Percentiles rank a stretch among this genome's conserved stretches.
Conservation (phyloP, 306 rosid genomes). For the Fagus crenata region DNA sequence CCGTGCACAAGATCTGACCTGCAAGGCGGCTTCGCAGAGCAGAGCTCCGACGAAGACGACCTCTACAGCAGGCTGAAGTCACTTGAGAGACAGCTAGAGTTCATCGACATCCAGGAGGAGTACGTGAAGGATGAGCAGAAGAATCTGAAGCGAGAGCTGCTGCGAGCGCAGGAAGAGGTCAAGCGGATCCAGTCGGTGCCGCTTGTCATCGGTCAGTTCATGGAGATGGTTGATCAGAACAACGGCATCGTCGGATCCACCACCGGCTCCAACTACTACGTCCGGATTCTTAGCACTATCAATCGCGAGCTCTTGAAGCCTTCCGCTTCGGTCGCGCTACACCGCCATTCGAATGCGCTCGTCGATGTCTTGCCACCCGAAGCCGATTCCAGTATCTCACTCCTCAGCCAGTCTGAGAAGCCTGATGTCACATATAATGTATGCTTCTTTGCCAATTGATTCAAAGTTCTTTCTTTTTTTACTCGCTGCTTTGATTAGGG, state of each 20-base stretch:
- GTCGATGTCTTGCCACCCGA: conserved; percentile 98
- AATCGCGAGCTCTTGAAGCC: conserved; percentile 93
- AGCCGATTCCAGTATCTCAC: conserved; percentile 95
- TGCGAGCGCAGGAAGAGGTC: conserved; percentile 95
- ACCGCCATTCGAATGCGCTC: conserved; percentile 95
- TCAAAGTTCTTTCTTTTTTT: background rate
- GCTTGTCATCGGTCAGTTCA: conserved; percentile 91
- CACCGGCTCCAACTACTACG: conserved; percentile 94
- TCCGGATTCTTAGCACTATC: conserved; percentile 87
- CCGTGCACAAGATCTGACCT: conserved; percentile 59
- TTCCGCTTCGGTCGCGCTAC: conserved; percentile 90
- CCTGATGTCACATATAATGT: conserved; percentile 95
- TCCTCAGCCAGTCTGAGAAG: conserved; percentile 97
- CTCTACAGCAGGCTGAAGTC: conserved; percentile 79
- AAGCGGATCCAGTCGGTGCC: conserved; percentile 99
- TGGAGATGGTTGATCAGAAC: conserved; percentile 97
- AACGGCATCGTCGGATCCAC: conserved; percentile 99
- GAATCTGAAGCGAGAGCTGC: conserved; percentile 94
- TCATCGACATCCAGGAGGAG: conserved; percentile 91
- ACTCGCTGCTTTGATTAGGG: conserved; percentile 3
- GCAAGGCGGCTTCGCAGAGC: conserved; percentile 39
- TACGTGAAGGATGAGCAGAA: conserved; percentile 92
- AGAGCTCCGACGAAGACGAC: conserved; percentile 67
- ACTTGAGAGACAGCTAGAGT: conserved; percentile 80
- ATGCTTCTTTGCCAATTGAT: conserved; percentile 7